Evolutionary conservation across 768 basidiomycete species (phyloP).

Genomic region (Hygrophoropsis aurantiaca): DNA sequence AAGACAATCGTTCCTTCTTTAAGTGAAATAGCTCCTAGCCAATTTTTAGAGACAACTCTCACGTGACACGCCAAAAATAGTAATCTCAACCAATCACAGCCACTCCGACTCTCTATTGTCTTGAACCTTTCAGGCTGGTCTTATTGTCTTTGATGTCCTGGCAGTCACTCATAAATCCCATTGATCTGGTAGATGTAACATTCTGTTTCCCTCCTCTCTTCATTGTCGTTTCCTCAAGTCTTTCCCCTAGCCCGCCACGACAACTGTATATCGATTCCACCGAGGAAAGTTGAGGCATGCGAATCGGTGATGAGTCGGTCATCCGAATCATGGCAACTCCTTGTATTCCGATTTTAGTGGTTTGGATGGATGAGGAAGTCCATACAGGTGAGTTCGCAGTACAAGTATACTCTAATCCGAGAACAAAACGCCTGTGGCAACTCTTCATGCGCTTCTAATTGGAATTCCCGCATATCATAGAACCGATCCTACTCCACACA

Average conservation of each 20-base stretch:
- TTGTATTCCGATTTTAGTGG: conserved; percentile 19
- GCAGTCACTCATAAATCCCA: conserved; percentile 3
- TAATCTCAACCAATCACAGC: conserved; percentile 4
- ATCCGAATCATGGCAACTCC: conserved; percentile 8
- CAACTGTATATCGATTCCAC: no score
- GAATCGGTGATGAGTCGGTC: no score
- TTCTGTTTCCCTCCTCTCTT: conserved; percentile 11
- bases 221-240: not conserved
- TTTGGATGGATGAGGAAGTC: no score
- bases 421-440: no score
- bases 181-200: not conserved
- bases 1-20: not conserved
- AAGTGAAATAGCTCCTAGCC: no score
- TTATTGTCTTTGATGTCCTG: conserved; percentile 10
- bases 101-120: conserved; percentile 3
- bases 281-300: no score
- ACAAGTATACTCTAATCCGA: no score
- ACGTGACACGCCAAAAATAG: not conserved
- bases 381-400: no score
- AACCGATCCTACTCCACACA: no score
- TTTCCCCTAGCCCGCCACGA: not conserved
- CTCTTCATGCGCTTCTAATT: no score
- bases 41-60: no score
- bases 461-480: no score
- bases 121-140: not conserved